phyloP scores from a whole-genome alignment of 192 early-diverging fungal genomes.

The Backusella liffmaniae region DNA sequence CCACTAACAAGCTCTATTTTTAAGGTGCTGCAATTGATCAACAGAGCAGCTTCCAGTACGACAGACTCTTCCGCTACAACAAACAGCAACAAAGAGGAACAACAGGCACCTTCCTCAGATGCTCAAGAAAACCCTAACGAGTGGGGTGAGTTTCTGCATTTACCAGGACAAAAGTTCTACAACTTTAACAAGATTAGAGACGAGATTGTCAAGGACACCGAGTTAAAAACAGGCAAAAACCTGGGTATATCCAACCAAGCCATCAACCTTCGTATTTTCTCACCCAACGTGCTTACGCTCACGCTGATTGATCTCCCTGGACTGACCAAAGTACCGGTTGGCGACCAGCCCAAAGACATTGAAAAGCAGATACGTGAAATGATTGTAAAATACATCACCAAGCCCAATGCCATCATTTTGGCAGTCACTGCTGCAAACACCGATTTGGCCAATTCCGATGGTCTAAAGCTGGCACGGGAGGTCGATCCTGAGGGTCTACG shows the following conservation, averaged over 20 bases:
- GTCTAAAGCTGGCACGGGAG: slow-evolving; percentile 95
- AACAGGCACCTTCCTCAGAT: background rate
- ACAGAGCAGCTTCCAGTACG: slow-evolving; percentile 59
- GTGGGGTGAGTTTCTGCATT: slow-evolving; percentile 99
- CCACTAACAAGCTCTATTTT: background rate
- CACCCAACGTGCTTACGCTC: slow-evolving; percentile 96
- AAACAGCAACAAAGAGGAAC: background rate
- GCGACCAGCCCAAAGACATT: slow-evolving; percentile 99
- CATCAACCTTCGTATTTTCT: slow-evolving; percentile 97
- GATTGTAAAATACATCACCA: slow-evolving; percentile 96
- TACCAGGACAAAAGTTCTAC: slow-evolving; percentile 94
- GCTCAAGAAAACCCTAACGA: slow-evolving; percentile 77
- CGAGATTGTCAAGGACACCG: slow-evolving; percentile 93
- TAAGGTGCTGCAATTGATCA: slow-evolving; percentile 89
- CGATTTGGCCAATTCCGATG: slow-evolving; percentile 99
- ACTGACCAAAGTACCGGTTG: slow-evolving; percentile 97
- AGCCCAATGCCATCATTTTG: slow-evolving; percentile 97
- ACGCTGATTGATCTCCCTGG: slow-evolving; percentile 99
- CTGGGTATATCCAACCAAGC: slow-evolving; percentile 89
- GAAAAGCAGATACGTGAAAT: slow-evolving; percentile 98
- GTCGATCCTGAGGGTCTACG: slow-evolving; percentile 96
- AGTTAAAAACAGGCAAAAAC: slow-evolving; percentile 81
- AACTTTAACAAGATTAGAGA: slow-evolving; percentile 98
- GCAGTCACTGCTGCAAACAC: slow-evolving; percentile 98
- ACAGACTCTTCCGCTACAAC: background rate